Conservation (phyloP, 306 rosid species). For the Cucurbita ficifolia region DNA sequence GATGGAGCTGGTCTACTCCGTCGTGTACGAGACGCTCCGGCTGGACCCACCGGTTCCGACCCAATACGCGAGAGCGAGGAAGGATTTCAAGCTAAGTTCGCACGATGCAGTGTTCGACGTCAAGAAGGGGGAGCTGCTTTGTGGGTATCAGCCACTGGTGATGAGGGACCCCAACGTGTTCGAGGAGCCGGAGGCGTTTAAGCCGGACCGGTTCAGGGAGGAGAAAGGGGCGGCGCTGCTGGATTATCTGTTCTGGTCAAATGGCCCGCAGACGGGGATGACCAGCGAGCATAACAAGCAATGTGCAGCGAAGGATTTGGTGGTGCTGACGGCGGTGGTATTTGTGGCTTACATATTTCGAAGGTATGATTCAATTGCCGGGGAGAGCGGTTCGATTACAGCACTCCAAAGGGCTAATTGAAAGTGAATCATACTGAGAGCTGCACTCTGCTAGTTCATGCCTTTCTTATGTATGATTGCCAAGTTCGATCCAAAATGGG, state of each 20-base stretch:
- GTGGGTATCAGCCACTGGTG: constrained; percentile 61
- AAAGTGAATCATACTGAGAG: not conserved
- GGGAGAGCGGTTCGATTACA: constrained; percentile 40
- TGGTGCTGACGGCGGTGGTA: constrained; percentile 40
- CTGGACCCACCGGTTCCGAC: constrained; percentile 75
- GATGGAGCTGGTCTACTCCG: constrained; percentile 46
- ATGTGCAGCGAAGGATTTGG: constrained; percentile 66
- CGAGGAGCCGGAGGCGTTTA: constrained; percentile 55
- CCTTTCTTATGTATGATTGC: not conserved
- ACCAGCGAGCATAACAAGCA: constrained; percentile 53
- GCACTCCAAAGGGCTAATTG: constrained; percentile 30
- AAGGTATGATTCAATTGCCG: constrained; percentile 61
- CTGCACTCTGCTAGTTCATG: not conserved
- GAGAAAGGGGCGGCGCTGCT: constrained; percentile 41
- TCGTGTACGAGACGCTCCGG: constrained; percentile 74
- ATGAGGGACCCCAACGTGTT: constrained; percentile 56
- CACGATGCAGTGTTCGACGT: constrained; percentile 40
- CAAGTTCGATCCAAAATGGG: not conserved
- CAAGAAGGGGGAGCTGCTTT: constrained; percentile 75
- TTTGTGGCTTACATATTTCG: constrained; percentile 43
- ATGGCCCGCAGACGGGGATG: constrained; percentile 68
- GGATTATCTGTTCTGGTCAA: constrained; percentile 70
- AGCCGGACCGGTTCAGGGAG: constrained; percentile 50
- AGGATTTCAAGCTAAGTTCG: constrained; percentile 49
- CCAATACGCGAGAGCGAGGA: constrained; percentile 71